phyloP scores from a whole-genome alignment of 2,329 filamentous ascomycete genomes.

The Penicillium sp. region DNA sequence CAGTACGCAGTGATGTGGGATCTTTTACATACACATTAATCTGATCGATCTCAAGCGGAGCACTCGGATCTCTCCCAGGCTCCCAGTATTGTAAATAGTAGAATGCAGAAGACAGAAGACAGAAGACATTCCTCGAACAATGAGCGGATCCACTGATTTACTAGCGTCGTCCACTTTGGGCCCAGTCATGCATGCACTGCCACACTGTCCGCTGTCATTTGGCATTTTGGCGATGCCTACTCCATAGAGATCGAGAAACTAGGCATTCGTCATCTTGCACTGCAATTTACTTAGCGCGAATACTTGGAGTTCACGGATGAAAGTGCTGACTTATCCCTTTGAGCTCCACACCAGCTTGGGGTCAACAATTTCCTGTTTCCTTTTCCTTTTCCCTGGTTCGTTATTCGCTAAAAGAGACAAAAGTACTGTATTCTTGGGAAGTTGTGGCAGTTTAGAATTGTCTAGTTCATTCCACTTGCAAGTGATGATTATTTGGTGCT shows the following conservation, averaged over 20 bases:
- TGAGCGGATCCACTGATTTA: slow-evolving; percentile 22
- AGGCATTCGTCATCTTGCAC: not conserved
- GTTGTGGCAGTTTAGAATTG: not conserved
- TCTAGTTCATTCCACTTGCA: not conserved
- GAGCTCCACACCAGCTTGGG: slow-evolving; percentile 21
- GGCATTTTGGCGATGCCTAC: not conserved
- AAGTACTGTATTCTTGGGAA: too few species aligned
- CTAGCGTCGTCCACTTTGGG: slow-evolving; percentile 22
- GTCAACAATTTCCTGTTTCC: slow-evolving; percentile 1
- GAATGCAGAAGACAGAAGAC: slow-evolving; percentile 11
- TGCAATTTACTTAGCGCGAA: not conserved
- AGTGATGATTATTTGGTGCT: not conserved
- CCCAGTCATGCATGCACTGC: slow-evolving; percentile 27
- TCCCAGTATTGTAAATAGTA: too few species aligned
- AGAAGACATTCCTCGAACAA: slow-evolving; percentile 25
- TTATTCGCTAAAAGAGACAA: not conserved
- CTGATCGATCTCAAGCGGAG: slow-evolving; percentile 1
- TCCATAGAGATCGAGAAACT: not conserved
- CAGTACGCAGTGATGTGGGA: too few species aligned
- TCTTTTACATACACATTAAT: not conserved
- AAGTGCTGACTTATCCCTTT: slow-evolving; percentile 13
- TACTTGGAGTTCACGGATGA: not conserved
- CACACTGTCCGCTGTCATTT: slow-evolving; percentile 27
- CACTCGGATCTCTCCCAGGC: slow-evolving; percentile 2
- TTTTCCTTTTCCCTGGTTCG: slow-evolving; percentile 9